Conservation (phyloP, 1,139 yeast genomes). For the Candida glucosophila region DNA sequence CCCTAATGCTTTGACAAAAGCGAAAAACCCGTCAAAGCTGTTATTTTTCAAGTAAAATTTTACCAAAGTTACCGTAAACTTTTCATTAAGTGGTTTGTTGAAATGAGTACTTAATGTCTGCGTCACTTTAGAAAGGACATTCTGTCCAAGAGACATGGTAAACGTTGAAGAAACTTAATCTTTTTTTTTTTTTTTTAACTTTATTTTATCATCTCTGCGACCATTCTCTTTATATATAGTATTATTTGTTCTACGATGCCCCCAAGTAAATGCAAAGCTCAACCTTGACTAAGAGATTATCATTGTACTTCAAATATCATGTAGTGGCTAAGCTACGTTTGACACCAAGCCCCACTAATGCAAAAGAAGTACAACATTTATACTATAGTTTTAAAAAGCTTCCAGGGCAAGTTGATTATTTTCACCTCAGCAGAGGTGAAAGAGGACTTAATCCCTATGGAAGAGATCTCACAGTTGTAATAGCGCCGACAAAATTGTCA, state of each 20-base stretch:
- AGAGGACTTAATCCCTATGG: conserved; percentile 11
- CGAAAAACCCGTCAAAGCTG: conserved; percentile 14
- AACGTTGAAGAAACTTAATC: too few species aligned
- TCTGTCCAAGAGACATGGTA: conserved; percentile 4
- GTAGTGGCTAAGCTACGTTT: conserved; percentile 15
- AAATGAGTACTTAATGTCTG: conserved; percentile 16
- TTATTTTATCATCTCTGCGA: too few species aligned
- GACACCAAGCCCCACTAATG: conserved; percentile 25
- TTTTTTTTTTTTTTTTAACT: too few species aligned
- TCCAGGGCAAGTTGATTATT: conserved; percentile 21
- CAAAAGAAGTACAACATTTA: conserved; percentile 21
- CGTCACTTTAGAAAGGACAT: conserved; percentile 9
- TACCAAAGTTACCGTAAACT: conserved; percentile 15
- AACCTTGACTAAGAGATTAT: too few species aligned
- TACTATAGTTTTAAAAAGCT: conserved; percentile 17
- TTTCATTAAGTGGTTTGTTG: conserved; percentile 19
- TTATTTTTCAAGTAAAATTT: conserved; percentile 13
- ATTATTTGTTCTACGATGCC: too few species aligned
- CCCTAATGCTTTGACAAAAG: conserved; percentile 24
- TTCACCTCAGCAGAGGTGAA: conserved; percentile 13
- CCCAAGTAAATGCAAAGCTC: too few species aligned
- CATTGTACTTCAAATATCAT: conserved; percentile 18
- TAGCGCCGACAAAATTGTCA: conserved; percentile 10
- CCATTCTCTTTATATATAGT: too few species aligned
- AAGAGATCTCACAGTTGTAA: conserved; percentile 11